Evolutionary conservation across 148 eudicot species (phyloP), one percentile per base, ranked within the genome.

Genomic region (Drosera capensis): DNA sequence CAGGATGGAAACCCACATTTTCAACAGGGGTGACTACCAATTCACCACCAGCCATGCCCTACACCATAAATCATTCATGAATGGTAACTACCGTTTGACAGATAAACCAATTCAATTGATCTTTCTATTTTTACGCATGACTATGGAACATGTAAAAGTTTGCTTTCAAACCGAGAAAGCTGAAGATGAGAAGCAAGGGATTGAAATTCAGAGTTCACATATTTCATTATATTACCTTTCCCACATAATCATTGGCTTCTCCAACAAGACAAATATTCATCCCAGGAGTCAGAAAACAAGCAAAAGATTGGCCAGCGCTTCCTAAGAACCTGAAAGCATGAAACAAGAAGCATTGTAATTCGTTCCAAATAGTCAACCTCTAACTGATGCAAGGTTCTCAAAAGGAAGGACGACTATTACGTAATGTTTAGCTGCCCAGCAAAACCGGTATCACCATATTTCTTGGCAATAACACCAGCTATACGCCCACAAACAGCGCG

Each of bases 11-110:
- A 11, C 99, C 99, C n/a, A 77, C 50, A n/a, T 56, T 78, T 59
- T 90, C 93, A 26, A 71, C 88, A 14, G 99, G 95, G 20, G 72
- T 66, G 26, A 90, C 78, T n/a, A 90, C 79, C 67, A 90, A 41
- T 63, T 90, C 95, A 14, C 99, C 99, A 36, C 99, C 99, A 58
- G 99, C 95, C 99, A 90, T 84, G 61, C 99, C 88, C 95, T 90
- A 26, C 19, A 20, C 17, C 30, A 45, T 20, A 43, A 23, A 36
- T 23, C 6, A 40, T 40, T 40, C 7, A 0, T 5, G 11, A 1
- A 40, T 14, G 5, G 15, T 40, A 15, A 40, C 7, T 40, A 16
- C 35, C 35, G 5, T 40, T 40, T n/a, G 7, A 40, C 12, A 19
- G 19, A 19, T 3, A 14, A 11, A 19, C 45, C 21, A 41, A 41